Base-by-base conservation (phyloP, 768 basidiomycete species). In the Holtermannia corniformis region DNA sequence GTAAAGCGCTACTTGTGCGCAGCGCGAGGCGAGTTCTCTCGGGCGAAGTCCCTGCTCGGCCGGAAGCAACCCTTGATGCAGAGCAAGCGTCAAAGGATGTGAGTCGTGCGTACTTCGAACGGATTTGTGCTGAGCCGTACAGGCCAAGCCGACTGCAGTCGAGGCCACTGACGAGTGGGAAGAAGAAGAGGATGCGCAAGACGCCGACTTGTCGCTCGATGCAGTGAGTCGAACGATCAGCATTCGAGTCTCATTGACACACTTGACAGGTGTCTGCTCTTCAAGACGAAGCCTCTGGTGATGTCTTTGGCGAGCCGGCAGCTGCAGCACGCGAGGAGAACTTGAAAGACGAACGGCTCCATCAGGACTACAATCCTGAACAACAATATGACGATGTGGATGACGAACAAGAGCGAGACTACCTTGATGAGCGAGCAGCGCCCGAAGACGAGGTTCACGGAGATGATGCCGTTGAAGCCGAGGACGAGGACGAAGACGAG, bases 131-230 rank as follows among this genome's bases (percentile, higher is more conserved):
- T 27, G 16, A n/a, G n/a, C n/a, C n/a, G n/a, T n/a, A n/a, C n/a
- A 41, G 27, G 32, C 28, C 4, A 19, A 10, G 13, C 20, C 46
- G 14, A 2, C 21, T 28, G 46, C 45, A 28, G 23, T 40, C n/a
- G 20, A 48, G n/a, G 28, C 23, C 21, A 4, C 32, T 3, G 41
- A 44, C n/a, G 23, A 52, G 13, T 44, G 51, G 22, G 41, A 49
- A 26, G 53, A 57, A 12, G 44, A 25, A 25, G 26, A 37, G 32
- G 32, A 37, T 37, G 32, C 7, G 16, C 16, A n/a, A 70, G 69
- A 63, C 14, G 61, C 54, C 22, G 67, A 68, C 43, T 19, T 57
- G 37, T 65, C 67, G 2, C 56, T 68, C 22, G 62, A 65, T 47
- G 44, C 60, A 11, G 66, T 68, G 37, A 50, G 63, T 63, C 16